Base-by-base conservation (phyloP, 148 eudicot species). In the Polygonum aviculare region DNA sequence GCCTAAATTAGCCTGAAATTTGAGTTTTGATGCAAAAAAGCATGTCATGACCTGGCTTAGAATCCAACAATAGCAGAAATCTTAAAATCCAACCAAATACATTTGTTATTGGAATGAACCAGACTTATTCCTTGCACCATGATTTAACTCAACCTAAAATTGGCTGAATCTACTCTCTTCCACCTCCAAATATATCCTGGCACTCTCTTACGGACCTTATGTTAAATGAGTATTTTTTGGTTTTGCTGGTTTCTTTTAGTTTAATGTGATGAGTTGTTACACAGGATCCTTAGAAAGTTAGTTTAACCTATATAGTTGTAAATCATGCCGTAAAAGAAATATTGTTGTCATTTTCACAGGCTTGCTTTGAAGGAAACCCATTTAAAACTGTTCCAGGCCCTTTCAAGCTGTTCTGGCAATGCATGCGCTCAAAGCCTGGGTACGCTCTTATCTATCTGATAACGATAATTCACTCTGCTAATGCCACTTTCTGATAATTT, bases 381-480 rank as follows among this genome's bases (percentile, higher is more conserved):
- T 90, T 94, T 76, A 94, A 94, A 81, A 94, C 97, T 2, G 81
- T 94, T 80, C 96, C 92, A 2, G 97, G 96, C 40, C 97, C 96
- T 77, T 94, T 92, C 83, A 92, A 92, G 88, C 93, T 92, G 55
- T 92, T 94, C 84, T 90, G 86, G 86, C 93, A 83, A 80, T 94
- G 97, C 87, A 94, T 92, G 97, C 94, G 86, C 73, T 92, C 98
- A 21, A 90, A 90, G 70, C 92, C 92, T 21, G 97, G 96, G 97
- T 91, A 90, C 38, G 80, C 55, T 50, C 5, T 1, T 52, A 7
- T 12, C 22, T 52, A 7, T 12, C 22, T 10, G 5, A 50, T 36
- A 33, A 35, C 26, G 11, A n/a, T 40, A 15, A 22, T n/a, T 2
- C 22, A 47, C 50, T 51, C 41, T 36, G 7, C 69, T 59, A 47